These are phyloP conservation scores for Solanum piurae DNA, from an alignment of 257 asterid genomes.

Conservation along the genomic window DNA sequence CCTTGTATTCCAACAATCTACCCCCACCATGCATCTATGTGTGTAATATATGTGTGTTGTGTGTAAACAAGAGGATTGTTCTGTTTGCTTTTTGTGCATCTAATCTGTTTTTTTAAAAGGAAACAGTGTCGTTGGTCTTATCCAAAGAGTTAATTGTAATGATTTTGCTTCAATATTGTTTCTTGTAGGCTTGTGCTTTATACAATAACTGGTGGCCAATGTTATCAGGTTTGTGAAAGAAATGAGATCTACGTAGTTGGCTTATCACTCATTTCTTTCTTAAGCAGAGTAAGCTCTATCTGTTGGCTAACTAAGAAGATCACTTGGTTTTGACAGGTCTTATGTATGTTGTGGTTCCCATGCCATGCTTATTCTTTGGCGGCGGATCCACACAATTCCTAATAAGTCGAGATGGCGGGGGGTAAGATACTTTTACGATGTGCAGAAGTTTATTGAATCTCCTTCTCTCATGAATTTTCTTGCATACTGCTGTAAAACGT, in stretches of 20 bases:
- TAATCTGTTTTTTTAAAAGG: background rate
- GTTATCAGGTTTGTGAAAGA: conserved; percentile 63
- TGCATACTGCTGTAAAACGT: background rate
- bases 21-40: background rate
- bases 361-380: conserved; percentile 96
- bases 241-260: background rate
- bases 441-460: background rate
- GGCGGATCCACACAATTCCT: conserved; percentile 95
- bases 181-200: conserved; percentile 83
- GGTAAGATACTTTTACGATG: conserved; percentile 42
- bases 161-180: background rate
- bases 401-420: conserved; percentile 91
- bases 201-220: conserved; percentile 98
- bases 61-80: background rate
- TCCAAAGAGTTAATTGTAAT: background rate
- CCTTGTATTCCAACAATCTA: background rate
- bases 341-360: conserved; percentile 93
- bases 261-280: background rate
- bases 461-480: background rate
- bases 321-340: conserved; percentile 51
- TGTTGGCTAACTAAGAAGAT: background rate
- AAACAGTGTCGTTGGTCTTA: background rate
- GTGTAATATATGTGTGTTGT: background rate
- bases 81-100: background rate
- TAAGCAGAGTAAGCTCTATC: background rate